Evolutionary conservation across 345 rosid species (phyloP).

Genomic region (Salix suchowensis): DNA sequence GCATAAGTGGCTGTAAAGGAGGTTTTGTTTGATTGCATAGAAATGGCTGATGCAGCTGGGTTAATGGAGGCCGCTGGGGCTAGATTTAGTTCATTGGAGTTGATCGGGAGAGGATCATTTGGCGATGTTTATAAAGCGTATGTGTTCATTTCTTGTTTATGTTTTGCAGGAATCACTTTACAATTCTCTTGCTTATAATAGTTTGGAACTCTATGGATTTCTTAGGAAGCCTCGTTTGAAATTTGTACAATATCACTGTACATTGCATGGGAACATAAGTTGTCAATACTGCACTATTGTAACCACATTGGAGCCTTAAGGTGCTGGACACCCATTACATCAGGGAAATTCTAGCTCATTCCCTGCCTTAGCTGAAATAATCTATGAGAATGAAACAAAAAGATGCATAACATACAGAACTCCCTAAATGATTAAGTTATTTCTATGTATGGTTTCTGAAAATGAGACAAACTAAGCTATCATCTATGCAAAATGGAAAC

Average conservation of each 20-base stretch:
- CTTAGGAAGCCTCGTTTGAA: neutral
- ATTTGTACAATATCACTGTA: neutral
- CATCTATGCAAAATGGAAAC: neutral
- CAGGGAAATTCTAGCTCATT: neutral
- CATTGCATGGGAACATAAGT: neutral
- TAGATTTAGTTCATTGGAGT: slow-evolving; percentile 77
- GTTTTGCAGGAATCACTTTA: neutral
- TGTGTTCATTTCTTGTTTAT: slow-evolving; percentile 25
- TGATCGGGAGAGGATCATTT: slow-evolving; percentile 95
- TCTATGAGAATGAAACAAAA: neutral
- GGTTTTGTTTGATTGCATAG: slow-evolving; percentile 4
- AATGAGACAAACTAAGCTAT: neutral
- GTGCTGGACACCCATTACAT: neutral
- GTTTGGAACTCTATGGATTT: neutral
- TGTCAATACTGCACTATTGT: neutral
- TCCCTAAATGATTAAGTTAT: neutral
- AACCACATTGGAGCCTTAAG: neutral
- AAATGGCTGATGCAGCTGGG: slow-evolving; percentile 80
- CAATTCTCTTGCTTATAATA: neutral
- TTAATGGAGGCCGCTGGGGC: slow-evolving; percentile 72
- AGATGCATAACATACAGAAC: neutral
- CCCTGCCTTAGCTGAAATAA: neutral
- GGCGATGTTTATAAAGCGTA: slow-evolving; percentile 99
- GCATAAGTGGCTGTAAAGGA: neutral
- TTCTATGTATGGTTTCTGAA: neutral